Percentiles rank a stretch among this genome's conserved stretches.
Evolutionary conservation across 2,329 filamentous ascomycete species (phyloP).

Genomic region (Trichoderma semiorbis): DNA sequence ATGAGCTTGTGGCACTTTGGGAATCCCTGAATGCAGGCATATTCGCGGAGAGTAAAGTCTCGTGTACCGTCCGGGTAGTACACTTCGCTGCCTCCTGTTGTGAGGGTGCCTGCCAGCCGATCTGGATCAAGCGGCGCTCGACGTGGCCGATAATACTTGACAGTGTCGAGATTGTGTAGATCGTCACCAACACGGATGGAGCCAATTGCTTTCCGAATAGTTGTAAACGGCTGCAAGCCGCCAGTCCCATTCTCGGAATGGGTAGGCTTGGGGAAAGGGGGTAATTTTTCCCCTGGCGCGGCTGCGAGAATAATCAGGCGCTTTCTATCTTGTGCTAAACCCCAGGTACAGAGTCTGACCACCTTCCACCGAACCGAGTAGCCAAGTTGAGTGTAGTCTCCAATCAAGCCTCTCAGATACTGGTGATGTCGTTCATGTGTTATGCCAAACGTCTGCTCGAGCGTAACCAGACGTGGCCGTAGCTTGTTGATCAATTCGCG

Average conservation of each 20-base stretch:
- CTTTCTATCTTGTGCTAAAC: constrained; percentile 46
- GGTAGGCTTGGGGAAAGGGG: constrained; percentile 60
- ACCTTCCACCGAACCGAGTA: constrained; percentile 71
- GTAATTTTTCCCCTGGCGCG: constrained; percentile 67
- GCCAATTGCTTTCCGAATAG: constrained; percentile 42
- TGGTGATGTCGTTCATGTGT: constrained; percentile 47
- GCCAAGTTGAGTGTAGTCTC: constrained; percentile 59
- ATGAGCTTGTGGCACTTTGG: constrained; percentile 58
- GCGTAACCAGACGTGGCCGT: constrained; percentile 66
- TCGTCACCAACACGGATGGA: constrained; percentile 33
- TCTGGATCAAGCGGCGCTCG: constrained; percentile 44
- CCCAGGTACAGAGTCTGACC: constrained; percentile 50
- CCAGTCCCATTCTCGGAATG: constrained; percentile 44
- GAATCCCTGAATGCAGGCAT: constrained; percentile 68
- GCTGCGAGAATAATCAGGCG: constrained; percentile 56
- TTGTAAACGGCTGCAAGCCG: constrained; percentile 39
- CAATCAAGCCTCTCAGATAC: constrained; percentile 59
- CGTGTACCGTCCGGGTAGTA: constrained; percentile 64
- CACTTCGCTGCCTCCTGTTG: constrained; percentile 58
- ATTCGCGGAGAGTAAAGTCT: constrained; percentile 63
- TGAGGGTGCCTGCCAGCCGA: constrained; percentile 56
- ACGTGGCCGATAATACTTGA: constrained; percentile 28
- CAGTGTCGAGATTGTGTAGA: constrained; percentile 38
- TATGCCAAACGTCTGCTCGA: constrained; percentile 77
- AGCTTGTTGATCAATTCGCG: constrained; percentile 53